Percentiles rank a stretch among this genome's conserved stretches.
phyloP scores from a whole-genome alignment of 176 grass and related monocot species.

The Neostapfia colusana region DNA sequence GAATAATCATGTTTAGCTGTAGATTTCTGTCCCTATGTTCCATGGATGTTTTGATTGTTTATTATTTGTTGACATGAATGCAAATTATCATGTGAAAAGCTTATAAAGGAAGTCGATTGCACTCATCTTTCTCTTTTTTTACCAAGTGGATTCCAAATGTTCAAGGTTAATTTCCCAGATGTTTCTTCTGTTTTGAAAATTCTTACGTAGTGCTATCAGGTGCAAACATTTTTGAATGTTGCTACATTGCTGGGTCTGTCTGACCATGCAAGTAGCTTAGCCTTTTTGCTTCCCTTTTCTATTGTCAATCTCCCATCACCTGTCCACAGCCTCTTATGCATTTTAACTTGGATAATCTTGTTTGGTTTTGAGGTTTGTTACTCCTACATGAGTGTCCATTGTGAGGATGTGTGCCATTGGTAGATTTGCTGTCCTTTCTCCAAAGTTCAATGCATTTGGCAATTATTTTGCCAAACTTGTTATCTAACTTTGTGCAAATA shows the following conservation, averaged over 20 bases:
- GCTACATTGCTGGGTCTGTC: background rate
- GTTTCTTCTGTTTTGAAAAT: constrained; percentile 13
- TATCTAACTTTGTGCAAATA: background rate
- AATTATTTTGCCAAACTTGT: constrained; percentile 23
- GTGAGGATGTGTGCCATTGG: constrained; percentile 26
- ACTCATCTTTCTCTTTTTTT: constrained; percentile 3
- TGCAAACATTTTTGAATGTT: background rate
- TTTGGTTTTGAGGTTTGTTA: constrained; percentile 69
- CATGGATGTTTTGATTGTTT: background rate
- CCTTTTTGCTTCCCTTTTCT: constrained; percentile 8
- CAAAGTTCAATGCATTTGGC: constrained; percentile 33
- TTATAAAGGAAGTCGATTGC: background rate
- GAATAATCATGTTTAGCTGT: background rate
- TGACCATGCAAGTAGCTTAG: background rate
- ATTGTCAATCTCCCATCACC: constrained; percentile 29
- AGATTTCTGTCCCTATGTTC: background rate
- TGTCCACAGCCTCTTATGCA: constrained; percentile 38
- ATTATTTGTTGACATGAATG: constrained; percentile 9
- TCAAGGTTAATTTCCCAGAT: background rate
- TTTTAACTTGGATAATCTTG: constrained; percentile 80
- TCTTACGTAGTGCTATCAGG: background rate
- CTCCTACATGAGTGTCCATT: constrained; percentile 34
- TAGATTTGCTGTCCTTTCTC: constrained; percentile 32
- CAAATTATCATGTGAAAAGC: constrained; percentile 10
- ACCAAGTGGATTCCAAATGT: background rate